Base-by-base conservation (phyloP, 176 grass and related monocot genomes). In the sorghum (Sorghum bicolor) region DNA sequence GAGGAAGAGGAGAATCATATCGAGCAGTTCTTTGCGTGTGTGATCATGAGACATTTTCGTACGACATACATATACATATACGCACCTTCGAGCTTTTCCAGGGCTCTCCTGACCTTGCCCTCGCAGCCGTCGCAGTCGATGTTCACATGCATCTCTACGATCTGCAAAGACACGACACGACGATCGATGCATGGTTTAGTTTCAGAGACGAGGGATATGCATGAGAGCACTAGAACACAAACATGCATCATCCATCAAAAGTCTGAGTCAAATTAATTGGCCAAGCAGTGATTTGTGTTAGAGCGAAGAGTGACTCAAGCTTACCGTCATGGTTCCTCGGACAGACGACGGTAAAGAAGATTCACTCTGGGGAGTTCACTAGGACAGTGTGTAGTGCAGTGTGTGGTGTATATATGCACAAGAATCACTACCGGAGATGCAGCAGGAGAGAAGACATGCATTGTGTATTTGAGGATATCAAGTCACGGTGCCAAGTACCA, bases 81-180 rank as follows among this genome's bases (percentile, higher is more conserved):
- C 60, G 25, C 48, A 94, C 92, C 95, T 88, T 70, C 17, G 30
- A 95, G 76, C 43, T 75, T 94, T 2, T 80, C 29, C 32, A 98
- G 84, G n/a, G 92, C 65, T 20, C 86, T 98, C 37, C 72, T 91
- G 72, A 98, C 83, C 38, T 93, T 98, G 67, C 38, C 87, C 72
- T 91, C 92, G 72, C 95, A 98, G 25, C 93, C 95, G 45, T 83
- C 70, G 69, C 95, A 98, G 87, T 94, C 92, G 47, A 95, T 87
- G 74, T 85, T 91, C 82, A 93, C 84, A 50, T 83, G 90, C 87
- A 98, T 64, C 87, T 95, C 95, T 53, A 97, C 84, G 58, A 91
- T 86, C 90, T 98, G 67, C 86, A 82, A 15, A 25, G 17, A 63
- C 58, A 26, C 4, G 52, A n/a, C 50, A n/a, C 53, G 2, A 78